Percentiles rank a stretch among this genome's conserved stretches.
Conservation (phyloP, 2,329 filamentous ascomycete species). For the Coniochaeta sp. region DNA sequence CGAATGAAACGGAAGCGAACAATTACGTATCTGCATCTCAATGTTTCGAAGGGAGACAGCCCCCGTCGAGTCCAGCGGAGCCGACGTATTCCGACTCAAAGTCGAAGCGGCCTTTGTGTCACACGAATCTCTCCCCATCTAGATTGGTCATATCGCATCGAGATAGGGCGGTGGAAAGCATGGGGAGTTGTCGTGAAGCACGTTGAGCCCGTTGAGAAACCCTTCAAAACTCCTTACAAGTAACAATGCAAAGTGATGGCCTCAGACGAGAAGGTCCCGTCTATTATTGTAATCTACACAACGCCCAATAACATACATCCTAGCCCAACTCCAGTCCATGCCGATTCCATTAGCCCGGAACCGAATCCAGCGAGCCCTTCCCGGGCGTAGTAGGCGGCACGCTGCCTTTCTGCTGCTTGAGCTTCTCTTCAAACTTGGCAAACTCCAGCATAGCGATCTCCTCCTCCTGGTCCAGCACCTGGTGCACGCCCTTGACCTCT, state of each 20-base stretch:
- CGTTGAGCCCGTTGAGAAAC: neutral
- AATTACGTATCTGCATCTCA: neutral
- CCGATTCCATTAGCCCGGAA: conserved; percentile 20
- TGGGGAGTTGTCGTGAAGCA: no score
- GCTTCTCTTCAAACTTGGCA: conserved; percentile 86
- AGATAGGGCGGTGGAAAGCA: neutral
- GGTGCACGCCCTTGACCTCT: conserved; percentile 86
- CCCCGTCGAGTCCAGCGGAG: no score
- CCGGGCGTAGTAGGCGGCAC: conserved; percentile 27
- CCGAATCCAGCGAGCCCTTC: conserved; percentile 29
- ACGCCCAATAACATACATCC: neutral
- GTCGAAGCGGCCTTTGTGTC: no score
- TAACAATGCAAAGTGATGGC: no score
- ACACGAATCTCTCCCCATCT: no score
- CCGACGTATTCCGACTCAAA: no score
- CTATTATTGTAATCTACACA: neutral
- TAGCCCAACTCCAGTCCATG: neutral
- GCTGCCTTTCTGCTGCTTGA: conserved; percentile 45
- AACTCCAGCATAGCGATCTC: conserved; percentile 83
- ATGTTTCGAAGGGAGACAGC: neutral
- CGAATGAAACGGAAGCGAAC: neutral
- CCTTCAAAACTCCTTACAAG: no score
- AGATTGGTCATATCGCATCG: neutral
- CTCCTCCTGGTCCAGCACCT: conserved; percentile 87
- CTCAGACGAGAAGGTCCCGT: no score